Percentiles rank a stretch among this genome's conserved stretches.
Conservation (phyloP, 106 monocot genomes). For the Acorus calamus region DNA sequence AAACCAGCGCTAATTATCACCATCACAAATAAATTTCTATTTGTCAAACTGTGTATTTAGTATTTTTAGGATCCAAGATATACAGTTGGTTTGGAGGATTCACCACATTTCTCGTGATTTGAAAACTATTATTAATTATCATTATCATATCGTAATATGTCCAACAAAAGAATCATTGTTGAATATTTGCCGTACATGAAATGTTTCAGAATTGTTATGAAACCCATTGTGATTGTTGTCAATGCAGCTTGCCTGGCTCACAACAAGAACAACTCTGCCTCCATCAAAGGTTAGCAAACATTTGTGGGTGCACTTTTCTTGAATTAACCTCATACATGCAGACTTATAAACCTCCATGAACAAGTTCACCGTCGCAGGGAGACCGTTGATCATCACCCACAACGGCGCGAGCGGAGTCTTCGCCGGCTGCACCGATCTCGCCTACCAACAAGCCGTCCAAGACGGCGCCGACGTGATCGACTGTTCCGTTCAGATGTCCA, state of each 20-base stretch:
- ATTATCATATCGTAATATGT: no score
- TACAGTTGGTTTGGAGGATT: no score
- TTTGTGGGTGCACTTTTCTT: constrained; percentile 3
- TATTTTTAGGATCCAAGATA: no score
- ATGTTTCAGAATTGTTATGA: no score
- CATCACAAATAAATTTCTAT: no score
- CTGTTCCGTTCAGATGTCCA: constrained; percentile 88
- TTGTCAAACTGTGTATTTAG: no score
- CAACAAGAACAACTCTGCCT: constrained; percentile 26
- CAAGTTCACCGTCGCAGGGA: constrained; percentile 15
- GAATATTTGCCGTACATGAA: no score
- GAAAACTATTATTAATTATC: no score
- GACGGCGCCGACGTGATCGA: constrained; percentile 91
- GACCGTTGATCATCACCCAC: constrained; percentile 64
- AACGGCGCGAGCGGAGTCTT: constrained; percentile 91
- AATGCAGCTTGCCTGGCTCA: constrained; percentile 85
- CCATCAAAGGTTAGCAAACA: constrained; percentile 26
- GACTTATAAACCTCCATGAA: not conserved
- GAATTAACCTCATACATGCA: not conserved
- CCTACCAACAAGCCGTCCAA: constrained; percentile 69
- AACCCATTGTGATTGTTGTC: no score
- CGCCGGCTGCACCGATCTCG: constrained; percentile 78
- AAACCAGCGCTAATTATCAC: no score
- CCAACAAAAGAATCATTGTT: no score
- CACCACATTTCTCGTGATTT: no score